These are phyloP conservation scores for Trichomonascaceae sp. DNA, from an alignment of 1,139 yeast genomes.

Conservation along the genomic window DNA sequence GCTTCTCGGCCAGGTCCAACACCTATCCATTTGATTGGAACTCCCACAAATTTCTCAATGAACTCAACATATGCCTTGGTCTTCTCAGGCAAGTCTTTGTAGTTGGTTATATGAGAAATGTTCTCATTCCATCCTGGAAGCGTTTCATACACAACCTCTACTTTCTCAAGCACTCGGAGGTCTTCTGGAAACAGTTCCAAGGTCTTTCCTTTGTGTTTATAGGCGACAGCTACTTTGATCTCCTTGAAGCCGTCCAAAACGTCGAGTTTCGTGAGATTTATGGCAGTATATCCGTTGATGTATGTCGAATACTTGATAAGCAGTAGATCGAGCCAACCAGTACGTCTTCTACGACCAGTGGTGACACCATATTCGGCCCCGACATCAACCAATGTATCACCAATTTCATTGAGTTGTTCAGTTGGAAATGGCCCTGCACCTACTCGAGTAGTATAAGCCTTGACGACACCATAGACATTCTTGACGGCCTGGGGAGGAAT, in stretches of 20 bases:
- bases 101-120: slow-evolving; percentile 64
- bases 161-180: slow-evolving; percentile 69
- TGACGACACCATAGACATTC: slow-evolving; percentile 89
- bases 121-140: slow-evolving; percentile 93
- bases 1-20: slow-evolving; percentile 92
- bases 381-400: slow-evolving; percentile 80
- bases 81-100: slow-evolving; percentile 76
- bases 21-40: slow-evolving; percentile 95
- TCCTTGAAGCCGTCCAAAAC: slow-evolving; percentile 86
- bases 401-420: slow-evolving; percentile 83
- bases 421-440: slow-evolving; percentile 99
- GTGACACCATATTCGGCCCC: slow-evolving; percentile 98
- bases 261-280: slow-evolving; percentile 92
- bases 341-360: slow-evolving; percentile 98
- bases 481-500: slow-evolving; percentile 78
- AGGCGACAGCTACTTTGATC: slow-evolving; percentile 79
- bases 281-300: slow-evolving; percentile 90
- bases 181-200: slow-evolving; percentile 89
- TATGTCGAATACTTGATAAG: slow-evolving; percentile 84
- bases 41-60: slow-evolving; percentile 77
- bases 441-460: slow-evolving; percentile 97
- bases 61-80: slow-evolving; percentile 77
- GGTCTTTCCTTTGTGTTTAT: slow-evolving; percentile 68
- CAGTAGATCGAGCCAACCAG: slow-evolving; percentile 98
- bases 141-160: slow-evolving; percentile 83